Evolutionary conservation across 2,329 filamentous ascomycete species (phyloP), one percentile per base, ranked within the genome.

Genomic region (Samsoniella hepiali): DNA sequence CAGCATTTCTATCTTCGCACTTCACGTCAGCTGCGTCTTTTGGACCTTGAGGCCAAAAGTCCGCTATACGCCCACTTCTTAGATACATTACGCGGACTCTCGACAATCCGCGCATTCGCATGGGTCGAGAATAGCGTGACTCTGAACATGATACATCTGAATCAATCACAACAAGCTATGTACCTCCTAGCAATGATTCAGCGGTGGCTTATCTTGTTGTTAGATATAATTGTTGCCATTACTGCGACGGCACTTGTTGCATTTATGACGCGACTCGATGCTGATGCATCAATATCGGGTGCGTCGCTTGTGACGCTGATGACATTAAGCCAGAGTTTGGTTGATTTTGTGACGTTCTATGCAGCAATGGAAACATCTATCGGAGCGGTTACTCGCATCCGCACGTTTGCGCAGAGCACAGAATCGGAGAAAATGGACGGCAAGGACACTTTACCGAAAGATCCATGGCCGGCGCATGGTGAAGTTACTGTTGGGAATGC

Each of bases 131-230:
- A 72, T 1, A 76, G 79, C 64, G 73, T 80, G 13, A 67, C 75
- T 13, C 74, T 74, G 56, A 85, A 83, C 65, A 72, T 78, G 27
- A 55, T 65, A 2, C 75, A 85, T 0, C 72, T 87, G 3, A 79
- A 86, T 68, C 73, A 70, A 1, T 85, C 83, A 0, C 84, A 87
- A 65, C 72, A 78, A 9, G 84, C 85, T 0, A 81, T 79, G n/a
- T 87, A 87, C 68, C 76, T 85, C 2, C 76, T 87, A 3, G 78
- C 77, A 56, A 81, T 81, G 67, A 79, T 86, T 31, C 84, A 88
- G 70, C 77, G 79, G 45, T 87, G 84, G 84, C 76, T 87, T 1
- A 76, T 69, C 0, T 72, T 87, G 3, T 77, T 79, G 0, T 70
- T 87, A 10, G 75, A 82, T 58, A 63, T 83, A 3, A 69, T 84